Percentiles rank a stretch among this genome's conserved stretches.
phyloP scores from a whole-genome alignment of 371 early-diverging fungal genomes.

The Fennellomyces sp. region DNA sequence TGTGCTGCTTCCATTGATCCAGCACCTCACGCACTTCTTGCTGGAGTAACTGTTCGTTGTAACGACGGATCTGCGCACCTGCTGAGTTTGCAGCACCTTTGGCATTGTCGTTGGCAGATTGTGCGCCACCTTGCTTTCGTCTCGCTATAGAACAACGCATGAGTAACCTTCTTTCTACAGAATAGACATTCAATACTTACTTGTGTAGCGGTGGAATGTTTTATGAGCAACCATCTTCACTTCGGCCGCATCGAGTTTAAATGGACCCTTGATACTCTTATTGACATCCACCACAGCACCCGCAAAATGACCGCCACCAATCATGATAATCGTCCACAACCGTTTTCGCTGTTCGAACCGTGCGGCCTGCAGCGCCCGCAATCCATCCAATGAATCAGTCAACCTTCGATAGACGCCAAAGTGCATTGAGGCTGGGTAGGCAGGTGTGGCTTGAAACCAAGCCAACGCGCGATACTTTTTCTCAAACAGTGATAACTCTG shows the following conservation, averaged over 20 bases:
- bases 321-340: slow-evolving; percentile 81
- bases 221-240: slow-evolving; percentile 71
- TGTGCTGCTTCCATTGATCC: slow-evolving; percentile 65
- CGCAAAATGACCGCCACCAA: slow-evolving; percentile 92
- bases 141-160: slow-evolving; percentile 56
- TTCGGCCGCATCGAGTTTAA: slow-evolving; percentile 24
- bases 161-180: background rate
- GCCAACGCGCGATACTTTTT: slow-evolving; percentile 40
- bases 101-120: slow-evolving; percentile 77
- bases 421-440: slow-evolving; percentile 31
- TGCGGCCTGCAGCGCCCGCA: slow-evolving; percentile 16
- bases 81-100: slow-evolving; percentile 91
- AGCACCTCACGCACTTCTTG: slow-evolving; percentile 80
- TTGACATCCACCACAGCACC: slow-evolving; percentile 82
- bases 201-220: slow-evolving; percentile 94
- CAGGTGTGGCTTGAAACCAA: slow-evolving; percentile 50
- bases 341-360: slow-evolving; percentile 23
- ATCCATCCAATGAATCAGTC: slow-evolving; percentile 21
- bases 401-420: slow-evolving; percentile 66
- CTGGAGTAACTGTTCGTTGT: slow-evolving; percentile 83
- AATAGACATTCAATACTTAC: slow-evolving; percentile 22
- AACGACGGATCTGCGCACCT: slow-evolving; percentile 86
- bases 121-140: slow-evolving; percentile 94
- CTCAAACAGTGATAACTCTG: slow-evolving; percentile 17
- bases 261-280: slow-evolving; percentile 38